These are phyloP conservation scores for Coemansia sp. DNA, from an alignment of 192 early-diverging fungal genomes.

Conservation along the genomic window DNA sequence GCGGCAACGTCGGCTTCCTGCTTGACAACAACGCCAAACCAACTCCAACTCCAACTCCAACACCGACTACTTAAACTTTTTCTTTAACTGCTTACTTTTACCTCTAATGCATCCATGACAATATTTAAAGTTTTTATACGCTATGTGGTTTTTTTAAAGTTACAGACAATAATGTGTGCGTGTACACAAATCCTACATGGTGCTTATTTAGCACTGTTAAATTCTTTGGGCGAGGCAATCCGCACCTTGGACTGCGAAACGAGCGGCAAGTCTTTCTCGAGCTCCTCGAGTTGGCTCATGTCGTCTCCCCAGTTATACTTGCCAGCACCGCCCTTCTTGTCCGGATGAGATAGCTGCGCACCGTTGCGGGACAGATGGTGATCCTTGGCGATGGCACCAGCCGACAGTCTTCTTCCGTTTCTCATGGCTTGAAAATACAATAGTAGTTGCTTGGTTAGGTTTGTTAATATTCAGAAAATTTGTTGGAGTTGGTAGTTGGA, in stretches of 20 bases:
- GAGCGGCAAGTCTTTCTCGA: not conserved
- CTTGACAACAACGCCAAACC: constrained; percentile 18
- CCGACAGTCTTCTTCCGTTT: constrained; percentile 6
- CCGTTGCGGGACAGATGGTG: constrained; percentile 7
- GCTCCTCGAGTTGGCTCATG: not conserved
- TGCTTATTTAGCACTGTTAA: not conserved
- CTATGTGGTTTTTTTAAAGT: not conserved
- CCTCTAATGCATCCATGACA: not conserved
- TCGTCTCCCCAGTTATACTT: constrained; percentile 9
- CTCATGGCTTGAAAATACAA: not conserved
- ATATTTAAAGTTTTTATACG: not conserved
- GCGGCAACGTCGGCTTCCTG: constrained; percentile 18
- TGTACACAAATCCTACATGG: not conserved
- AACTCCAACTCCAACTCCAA: constrained; percentile 8
- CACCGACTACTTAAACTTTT: not conserved
- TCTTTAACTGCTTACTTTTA: not conserved
- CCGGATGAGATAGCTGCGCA: not conserved
- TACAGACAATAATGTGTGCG: not conserved
- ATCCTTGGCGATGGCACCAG: constrained; percentile 1
- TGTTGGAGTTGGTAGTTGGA: not conserved
- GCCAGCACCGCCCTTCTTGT: constrained; percentile 8
- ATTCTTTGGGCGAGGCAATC: not conserved
- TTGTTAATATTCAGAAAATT: not conserved
- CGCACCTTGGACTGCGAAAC: constrained; percentile 5
- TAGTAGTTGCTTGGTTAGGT: not conserved